These are phyloP conservation scores for Rhynchospora pubera DNA, from an alignment of 176 grass and related monocot genomes.

Conservation along the genomic window DNA sequence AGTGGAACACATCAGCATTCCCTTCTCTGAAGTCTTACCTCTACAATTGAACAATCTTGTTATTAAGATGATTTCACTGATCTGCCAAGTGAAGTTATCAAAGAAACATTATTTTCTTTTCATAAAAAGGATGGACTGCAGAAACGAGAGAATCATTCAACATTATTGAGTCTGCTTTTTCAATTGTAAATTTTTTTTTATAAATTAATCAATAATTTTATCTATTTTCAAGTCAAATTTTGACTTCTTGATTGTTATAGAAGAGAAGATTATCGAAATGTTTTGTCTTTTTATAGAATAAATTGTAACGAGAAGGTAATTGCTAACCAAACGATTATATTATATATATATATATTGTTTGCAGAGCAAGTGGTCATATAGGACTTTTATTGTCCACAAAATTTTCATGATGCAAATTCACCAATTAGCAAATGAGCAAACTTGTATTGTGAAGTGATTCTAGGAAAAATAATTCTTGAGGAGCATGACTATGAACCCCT, in stretches of 20 bases:
- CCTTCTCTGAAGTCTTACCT: not conserved
- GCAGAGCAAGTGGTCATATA: too few species aligned
- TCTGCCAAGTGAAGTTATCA: not conserved
- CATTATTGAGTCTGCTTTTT: too few species aligned
- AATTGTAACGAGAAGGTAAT: too few species aligned
- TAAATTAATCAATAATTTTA: not conserved
- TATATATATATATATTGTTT: too few species aligned
- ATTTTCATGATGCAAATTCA: not conserved
- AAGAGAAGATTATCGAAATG: not conserved
- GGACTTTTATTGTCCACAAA: too few species aligned
- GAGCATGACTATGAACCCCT: not conserved
- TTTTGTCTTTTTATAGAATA: too few species aligned
- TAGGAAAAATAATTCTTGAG: not conserved
- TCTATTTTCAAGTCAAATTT: not conserved
- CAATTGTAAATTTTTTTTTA: too few species aligned
- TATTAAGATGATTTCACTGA: not conserved
- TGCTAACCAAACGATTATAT: too few species aligned
- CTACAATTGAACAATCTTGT: not conserved
- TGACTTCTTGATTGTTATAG: not conserved
- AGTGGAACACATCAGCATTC: not conserved
- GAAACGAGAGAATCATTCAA: too few species aligned
- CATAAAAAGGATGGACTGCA: too few species aligned
- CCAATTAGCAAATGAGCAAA: not conserved
- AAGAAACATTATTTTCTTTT: not conserved
- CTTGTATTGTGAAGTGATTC: not conserved